Evolutionary conservation across 192 early-diverging fungal species (phyloP).

Genomic region (Entomortierella chlamydospora): DNA sequence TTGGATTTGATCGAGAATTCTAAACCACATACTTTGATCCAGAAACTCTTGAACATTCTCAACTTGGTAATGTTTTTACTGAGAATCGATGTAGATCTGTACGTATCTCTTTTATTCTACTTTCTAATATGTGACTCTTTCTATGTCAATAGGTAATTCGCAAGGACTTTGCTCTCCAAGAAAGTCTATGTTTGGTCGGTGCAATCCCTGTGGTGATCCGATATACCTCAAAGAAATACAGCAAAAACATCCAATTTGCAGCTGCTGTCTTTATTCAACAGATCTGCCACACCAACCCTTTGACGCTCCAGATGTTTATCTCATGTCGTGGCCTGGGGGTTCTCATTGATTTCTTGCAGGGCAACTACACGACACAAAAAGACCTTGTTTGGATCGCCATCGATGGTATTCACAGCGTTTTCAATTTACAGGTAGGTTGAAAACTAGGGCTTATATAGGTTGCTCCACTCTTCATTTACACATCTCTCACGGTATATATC

Average conservation of each 20-base stretch:
- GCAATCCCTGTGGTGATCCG: constrained; percentile 63
- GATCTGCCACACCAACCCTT: constrained; percentile 59
- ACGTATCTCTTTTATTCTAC: no score
- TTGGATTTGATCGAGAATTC: constrained; percentile 61
- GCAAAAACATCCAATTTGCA: constrained; percentile 56
- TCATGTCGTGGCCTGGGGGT: constrained; percentile 66
- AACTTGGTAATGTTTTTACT: constrained; percentile 58
- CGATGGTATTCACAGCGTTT: constrained; percentile 63
- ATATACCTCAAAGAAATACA: constrained; percentile 55
- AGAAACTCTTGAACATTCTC: constrained; percentile 50
- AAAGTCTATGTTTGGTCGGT: constrained; percentile 66
- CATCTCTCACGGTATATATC: not conserved
- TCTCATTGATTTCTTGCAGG: constrained; percentile 61
- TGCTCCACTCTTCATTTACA: not conserved
- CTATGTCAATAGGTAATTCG: constrained; percentile 26
- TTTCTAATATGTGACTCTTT: not conserved
- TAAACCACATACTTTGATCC: constrained; percentile 30
- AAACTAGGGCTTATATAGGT: no score
- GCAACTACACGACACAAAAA: constrained; percentile 57
- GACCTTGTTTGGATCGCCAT: constrained; percentile 65
- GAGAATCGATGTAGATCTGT: no score
- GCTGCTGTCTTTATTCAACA: constrained; percentile 63
- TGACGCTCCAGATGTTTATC: constrained; percentile 69
- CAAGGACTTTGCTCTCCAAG: constrained; percentile 56
- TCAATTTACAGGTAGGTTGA: constrained; percentile 61